Base-by-base conservation (phyloP, 257 asterid species). In the Osmanthus fragrans region DNA sequence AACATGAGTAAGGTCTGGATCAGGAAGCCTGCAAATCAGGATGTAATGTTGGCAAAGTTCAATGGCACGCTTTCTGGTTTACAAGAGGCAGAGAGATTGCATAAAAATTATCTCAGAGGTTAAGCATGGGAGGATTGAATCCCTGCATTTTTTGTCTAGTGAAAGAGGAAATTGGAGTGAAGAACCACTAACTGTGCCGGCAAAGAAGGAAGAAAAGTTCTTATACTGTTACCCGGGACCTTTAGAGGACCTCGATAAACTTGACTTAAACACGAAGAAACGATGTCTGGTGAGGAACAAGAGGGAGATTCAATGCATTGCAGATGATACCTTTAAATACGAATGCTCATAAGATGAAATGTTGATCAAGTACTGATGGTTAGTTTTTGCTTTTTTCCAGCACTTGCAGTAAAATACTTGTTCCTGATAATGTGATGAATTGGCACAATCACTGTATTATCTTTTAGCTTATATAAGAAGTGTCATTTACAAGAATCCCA, bases 241-340 rank as follows among this genome's bases (percentile, higher is more conserved):
- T 68, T 90, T 86, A 1, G 94, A 86, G 84, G 97, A 92, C 85
- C 84, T 92, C 12, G 92, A 90, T 68, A 86, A 87, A 76, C 90
- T 90, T 23, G 92, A 92, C 80, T 84, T 83, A 47, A 89, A 84
- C 76, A 86, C 84, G 60, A 88, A 87, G 83, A 91, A 79, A 85
- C 85, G 92, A 49, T 85, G 90, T 40, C 67, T 84, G 64, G 70
- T 85, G 79, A 91, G 76, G 89, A 91, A 93, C 87, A 88, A 82
- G 80, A 91, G 71, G 79, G 90, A 84, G 85, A 87, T 89, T 19
- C 84, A 81, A 72, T 82, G 84, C 77, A 83, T 88, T 80, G 90
- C 82, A 70, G 79, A 74, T 71, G 88, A n/a, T 86, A 4, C 4
- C 3, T 19, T 5, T 69, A 54, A 54, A 54, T 54, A 1, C 11